Percentiles rank a stretch among this genome's conserved stretches.
These are phyloP conservation scores for Lasiosphaeria hispida DNA, from an alignment of 495 filamentous ascomycete genomes.

Conservation along the genomic window DNA sequence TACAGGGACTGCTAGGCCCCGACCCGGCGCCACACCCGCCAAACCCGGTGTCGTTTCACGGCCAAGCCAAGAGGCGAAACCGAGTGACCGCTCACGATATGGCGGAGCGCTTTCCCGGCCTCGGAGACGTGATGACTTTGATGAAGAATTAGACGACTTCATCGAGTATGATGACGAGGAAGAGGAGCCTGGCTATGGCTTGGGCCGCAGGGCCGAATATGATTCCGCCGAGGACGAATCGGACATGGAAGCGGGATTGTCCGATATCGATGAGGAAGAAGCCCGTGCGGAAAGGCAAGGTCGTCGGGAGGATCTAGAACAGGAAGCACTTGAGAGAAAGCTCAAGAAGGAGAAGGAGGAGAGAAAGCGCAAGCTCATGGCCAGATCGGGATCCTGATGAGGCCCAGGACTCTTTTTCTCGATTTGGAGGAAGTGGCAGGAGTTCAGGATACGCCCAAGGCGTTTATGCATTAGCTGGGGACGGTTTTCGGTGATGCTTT, in stretches of 20 bases:
- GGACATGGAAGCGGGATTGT: conserved; percentile 62
- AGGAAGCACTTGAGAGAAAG: conserved; percentile 44
- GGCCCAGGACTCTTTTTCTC: not conserved
- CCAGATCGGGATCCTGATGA: conserved; percentile 20
- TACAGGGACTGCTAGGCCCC: conserved; percentile 52
- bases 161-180: conserved; percentile 56
- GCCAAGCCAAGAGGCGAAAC: conserved; percentile 19
- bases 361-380: conserved; percentile 29
- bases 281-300: conserved; percentile 46
- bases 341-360: conserved; percentile 49
- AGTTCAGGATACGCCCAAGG: conserved; percentile 2
- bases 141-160: conserved; percentile 53
- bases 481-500: not conserved
- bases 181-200: conserved; percentile 33
- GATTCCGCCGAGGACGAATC: conserved; percentile 38
- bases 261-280: conserved; percentile 60
- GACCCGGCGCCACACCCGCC: conserved; percentile 31
- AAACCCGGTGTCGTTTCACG: conserved; percentile 29
- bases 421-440: not conserved
- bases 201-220: conserved; percentile 31
- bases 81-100: conserved; percentile 22
- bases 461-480: not conserved
- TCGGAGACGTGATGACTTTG: conserved; percentile 52
- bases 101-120: conserved; percentile 28
- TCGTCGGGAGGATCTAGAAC: conserved; percentile 50